Percentiles rank a stretch among this genome's conserved stretches.
phyloP scores from a whole-genome alignment of 140 eudicot genomes.

The Flaveria floridana region DNA sequence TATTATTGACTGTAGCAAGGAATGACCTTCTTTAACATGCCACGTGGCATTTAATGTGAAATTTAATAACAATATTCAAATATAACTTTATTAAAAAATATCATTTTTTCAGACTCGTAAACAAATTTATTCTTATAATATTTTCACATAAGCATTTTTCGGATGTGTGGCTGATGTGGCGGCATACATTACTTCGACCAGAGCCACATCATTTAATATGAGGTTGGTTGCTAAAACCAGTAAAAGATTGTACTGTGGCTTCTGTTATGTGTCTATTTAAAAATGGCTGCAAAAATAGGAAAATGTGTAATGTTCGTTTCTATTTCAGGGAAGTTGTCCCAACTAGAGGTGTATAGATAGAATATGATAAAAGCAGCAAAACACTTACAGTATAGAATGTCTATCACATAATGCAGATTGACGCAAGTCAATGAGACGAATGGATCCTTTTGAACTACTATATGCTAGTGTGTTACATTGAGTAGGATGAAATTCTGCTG shows the following conservation, averaged over 20 bases:
- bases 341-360: background rate
- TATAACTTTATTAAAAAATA: background rate
- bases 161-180: background rate
- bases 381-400: constrained; percentile 86
- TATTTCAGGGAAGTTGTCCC: background rate
- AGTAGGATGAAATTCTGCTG: constrained; percentile 96
- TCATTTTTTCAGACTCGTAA: background rate
- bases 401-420: constrained; percentile 92
- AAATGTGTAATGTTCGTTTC: constrained; percentile 7
- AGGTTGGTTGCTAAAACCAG: constrained; percentile 4
- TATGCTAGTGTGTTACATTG: constrained; percentile 89
- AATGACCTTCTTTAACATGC: background rate
- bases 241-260: background rate
- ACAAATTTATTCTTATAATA: background rate
- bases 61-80: background rate
- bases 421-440: constrained; percentile 96
- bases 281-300: background rate
- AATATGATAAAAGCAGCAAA: constrained; percentile 7
- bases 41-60: background rate
- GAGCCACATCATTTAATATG: background rate
- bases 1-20: background rate
- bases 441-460: constrained; percentile 95
- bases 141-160: background rate
- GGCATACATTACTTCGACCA: background rate
- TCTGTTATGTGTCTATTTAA: background rate